Conservation (phyloP, 371 early-diverging fungal species). For the Ordospora colligata region DNA sequence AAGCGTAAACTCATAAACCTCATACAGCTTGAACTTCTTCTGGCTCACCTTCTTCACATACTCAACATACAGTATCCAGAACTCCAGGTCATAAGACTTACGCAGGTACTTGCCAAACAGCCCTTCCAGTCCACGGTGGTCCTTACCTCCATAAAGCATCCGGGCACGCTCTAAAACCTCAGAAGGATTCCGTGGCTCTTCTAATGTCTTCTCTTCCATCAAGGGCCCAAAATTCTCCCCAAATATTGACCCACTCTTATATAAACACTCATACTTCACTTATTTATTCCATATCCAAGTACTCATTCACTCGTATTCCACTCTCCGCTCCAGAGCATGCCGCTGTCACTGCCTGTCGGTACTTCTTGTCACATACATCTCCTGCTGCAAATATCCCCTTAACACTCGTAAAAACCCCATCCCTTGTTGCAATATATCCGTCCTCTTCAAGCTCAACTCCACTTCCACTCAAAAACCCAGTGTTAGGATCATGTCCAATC, state of each 20-base stretch:
- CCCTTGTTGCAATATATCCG: constrained; percentile 75
- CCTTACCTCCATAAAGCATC: constrained; percentile 15
- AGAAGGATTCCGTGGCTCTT: background rate
- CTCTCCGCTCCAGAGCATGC: constrained; percentile 62
- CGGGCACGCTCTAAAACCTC: constrained; percentile 12
- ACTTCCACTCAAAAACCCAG: constrained; percentile 57
- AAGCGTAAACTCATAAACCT: constrained; percentile 40
- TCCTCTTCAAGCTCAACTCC: constrained; percentile 69
- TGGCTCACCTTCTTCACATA: constrained; percentile 25
- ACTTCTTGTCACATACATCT: constrained; percentile 87
- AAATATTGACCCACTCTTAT: background rate
- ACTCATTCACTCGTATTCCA: constrained; percentile 12
- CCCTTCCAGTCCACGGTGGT: constrained; percentile 33
- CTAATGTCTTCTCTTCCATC: background rate
- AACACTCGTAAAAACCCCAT: constrained; percentile 68
- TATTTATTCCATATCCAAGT: constrained; percentile 12
- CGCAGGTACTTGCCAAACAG: constrained; percentile 46
- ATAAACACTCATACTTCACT: background rate
- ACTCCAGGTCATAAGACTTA: constrained; percentile 30
- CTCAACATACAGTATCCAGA: constrained; percentile 45
- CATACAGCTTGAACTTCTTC: constrained; percentile 32
- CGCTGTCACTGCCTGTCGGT: constrained; percentile 74
- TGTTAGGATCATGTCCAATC: constrained; percentile 87
- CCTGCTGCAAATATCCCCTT: constrained; percentile 90
- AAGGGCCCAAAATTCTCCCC: background rate